Conservation (phyloP, 2,329 filamentous ascomycete species). For the Cyclaneusma minus region DNA sequence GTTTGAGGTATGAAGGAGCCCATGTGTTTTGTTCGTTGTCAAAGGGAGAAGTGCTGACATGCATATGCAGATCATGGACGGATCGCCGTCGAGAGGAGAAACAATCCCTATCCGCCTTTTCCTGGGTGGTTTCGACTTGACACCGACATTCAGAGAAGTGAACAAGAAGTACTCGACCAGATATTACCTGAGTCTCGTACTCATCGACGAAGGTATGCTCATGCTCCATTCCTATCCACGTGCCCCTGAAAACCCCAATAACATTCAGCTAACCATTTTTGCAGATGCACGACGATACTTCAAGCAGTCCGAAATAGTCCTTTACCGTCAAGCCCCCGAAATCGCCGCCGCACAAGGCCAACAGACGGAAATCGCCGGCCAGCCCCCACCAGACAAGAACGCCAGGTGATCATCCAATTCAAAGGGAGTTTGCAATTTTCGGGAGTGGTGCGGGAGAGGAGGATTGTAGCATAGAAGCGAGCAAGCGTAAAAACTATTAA, state of each 20-base stretch:
- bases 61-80: constrained; percentile 90
- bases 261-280: constrained; percentile 6
- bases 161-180: constrained; percentile 99
- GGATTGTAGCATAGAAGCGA: too few species aligned
- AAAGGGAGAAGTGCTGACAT: constrained; percentile 6
- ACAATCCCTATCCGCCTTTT: constrained; percentile 96
- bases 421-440: too few species aligned
- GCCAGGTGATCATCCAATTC: too few species aligned
- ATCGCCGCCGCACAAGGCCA: constrained; percentile 20
- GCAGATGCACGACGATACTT: constrained; percentile 91
- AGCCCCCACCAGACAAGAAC: constrained; percentile 15
- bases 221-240: constrained; percentile 1
- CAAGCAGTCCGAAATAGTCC: constrained; percentile 96
- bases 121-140: constrained; percentile 92
- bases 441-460: too few species aligned
- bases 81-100: constrained; percentile 82
- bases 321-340: constrained; percentile 69
- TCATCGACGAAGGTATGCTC: constrained; percentile 73
- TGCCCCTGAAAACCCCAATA: constrained; percentile 1
- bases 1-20: constrained; percentile 57
- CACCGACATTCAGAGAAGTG: constrained; percentile 95
- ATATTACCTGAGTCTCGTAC: constrained; percentile 90
- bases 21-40: constrained; percentile 3
- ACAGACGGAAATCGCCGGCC: constrained; percentile 18
- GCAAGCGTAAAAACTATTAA: too few species aligned